Percentiles rank a stretch among this genome's conserved stretches.
Evolutionary conservation across 2,329 filamentous ascomycete species (phyloP).

Genomic region (Apiospora malaysiana): DNA sequence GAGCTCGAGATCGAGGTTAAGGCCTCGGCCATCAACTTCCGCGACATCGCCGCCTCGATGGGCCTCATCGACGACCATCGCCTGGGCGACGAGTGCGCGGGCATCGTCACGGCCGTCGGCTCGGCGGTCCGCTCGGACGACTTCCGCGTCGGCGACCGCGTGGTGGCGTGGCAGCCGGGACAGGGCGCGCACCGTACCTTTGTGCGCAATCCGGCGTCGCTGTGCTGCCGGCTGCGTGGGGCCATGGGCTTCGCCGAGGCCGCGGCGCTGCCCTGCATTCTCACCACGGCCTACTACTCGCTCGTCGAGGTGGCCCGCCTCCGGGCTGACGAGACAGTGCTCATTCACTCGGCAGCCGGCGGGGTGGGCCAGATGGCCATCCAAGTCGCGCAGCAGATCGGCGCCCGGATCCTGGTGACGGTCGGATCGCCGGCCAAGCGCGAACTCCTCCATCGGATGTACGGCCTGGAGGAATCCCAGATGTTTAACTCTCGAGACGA

Average conservation of each 20-base stretch:
- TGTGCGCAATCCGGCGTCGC: slow-evolving; percentile 33
- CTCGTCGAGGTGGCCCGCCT: slow-evolving; percentile 36
- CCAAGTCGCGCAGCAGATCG: slow-evolving; percentile 44
- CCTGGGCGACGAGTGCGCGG: not conserved
- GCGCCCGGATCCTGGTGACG: slow-evolving; percentile 50
- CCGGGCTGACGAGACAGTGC: slow-evolving; percentile 40
- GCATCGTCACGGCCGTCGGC: slow-evolving; percentile 6
- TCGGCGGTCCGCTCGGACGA: slow-evolving; percentile 10
- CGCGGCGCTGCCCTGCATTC: too few species aligned
- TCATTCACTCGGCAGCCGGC: slow-evolving; percentile 53
- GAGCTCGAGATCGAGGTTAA: not conserved
- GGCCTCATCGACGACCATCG: not conserved
- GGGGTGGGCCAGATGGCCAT: slow-evolving; percentile 51
- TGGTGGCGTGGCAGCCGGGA: slow-evolving; percentile 48
- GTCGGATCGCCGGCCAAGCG: slow-evolving; percentile 44
- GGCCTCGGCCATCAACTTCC: not conserved
- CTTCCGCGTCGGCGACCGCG: slow-evolving; percentile 35
- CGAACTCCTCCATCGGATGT: slow-evolving; percentile 38
- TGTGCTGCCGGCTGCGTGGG: slow-evolving; percentile 34
- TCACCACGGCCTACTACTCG: slow-evolving; percentile 7
- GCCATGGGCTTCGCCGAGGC: slow-evolving; percentile 33
- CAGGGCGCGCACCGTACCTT: slow-evolving; percentile 41
- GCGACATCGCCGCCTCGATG: not conserved
- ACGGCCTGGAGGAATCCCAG: slow-evolving; percentile 43
- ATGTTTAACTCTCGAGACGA: slow-evolving; percentile 41